These are phyloP conservation scores for Blastobotrys buckinghamii DNA, from an alignment of 1,139 yeast species.

Conservation along the genomic window DNA sequence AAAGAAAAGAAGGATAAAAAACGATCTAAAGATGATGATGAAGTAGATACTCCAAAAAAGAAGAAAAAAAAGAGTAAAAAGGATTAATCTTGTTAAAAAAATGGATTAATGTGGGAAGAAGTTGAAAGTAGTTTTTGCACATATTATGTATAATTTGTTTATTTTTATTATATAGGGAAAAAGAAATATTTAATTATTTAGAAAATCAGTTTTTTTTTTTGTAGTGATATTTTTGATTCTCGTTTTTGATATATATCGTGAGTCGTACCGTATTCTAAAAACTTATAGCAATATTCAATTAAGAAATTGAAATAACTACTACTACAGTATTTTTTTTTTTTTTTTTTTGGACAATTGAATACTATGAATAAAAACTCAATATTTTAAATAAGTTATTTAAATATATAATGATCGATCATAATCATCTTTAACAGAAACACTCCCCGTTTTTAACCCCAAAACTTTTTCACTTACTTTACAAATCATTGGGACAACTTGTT, in stretches of 20 bases:
- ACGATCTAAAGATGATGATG: conserved; percentile 22
- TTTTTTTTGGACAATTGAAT: background rate
- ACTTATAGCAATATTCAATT: too few relatives aligned
- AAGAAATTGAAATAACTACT: too few relatives aligned
- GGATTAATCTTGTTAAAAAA: too few relatives aligned
- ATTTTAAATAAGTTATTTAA: conserved; percentile 7
- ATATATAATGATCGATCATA: conserved; percentile 21
- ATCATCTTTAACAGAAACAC: conserved; percentile 9
- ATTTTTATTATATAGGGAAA: too few relatives aligned
- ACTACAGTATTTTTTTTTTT: background rate
- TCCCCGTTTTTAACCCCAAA: conserved; percentile 5
- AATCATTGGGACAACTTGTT: conserved; percentile 13
- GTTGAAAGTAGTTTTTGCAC: too few relatives aligned
- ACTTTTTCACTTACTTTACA: conserved; percentile 5
- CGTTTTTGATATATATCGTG: too few relatives aligned
- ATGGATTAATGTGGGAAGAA: too few relatives aligned
- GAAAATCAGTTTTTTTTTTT: background rate
- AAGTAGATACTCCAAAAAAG: conserved; percentile 31
- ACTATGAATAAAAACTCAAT: background rate
- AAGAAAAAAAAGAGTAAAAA: conserved; percentile 31
- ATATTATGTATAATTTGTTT: too few relatives aligned
- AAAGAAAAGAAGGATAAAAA: conserved; percentile 15
- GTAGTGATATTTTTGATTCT: background rate
- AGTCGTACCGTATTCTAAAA: too few relatives aligned
- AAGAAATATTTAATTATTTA: too few relatives aligned